Evolutionary conservation across 495 filamentous ascomycete species (phyloP), one percentile per base, ranked within the genome.

Genomic region (Penicillium alfredii): DNA sequence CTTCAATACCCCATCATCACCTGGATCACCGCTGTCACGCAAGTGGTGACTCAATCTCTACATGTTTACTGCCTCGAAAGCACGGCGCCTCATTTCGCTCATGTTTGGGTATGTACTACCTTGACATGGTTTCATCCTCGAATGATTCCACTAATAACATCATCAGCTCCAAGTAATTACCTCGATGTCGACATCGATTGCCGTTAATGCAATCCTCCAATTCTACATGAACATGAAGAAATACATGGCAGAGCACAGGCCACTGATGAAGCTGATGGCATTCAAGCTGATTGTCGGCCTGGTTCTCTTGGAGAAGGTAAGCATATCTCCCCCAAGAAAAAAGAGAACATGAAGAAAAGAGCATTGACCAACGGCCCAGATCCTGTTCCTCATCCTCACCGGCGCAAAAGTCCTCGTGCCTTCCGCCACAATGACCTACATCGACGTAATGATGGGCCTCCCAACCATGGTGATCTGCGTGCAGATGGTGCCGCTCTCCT

Each of bases 401-500:
- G 30, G 34, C 17, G 45, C 44, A 17, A 23, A 35, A 11, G 26
- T 37, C 14, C 19, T 49, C 15, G 26, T 36, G 0, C 35, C 35
- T 22, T 34, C 40, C 18, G 14, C 33, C 8, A 45, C 15, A 2
- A 13, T 52, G n/a, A 44, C 44, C 24, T 58, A 42, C 31, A 20
- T 41, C 15, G 54, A 58, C 19, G 14, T 55, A 26, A 29, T 40
- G 11, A 45, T 49, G 31, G 51, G 54, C 8, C 25, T 55, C 20
- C 47, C 40, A 8, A 43, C 30, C 13, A 29, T 58, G 17, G 24
- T 55, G 2, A 46, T 49, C 26, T 55, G 40, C 15, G 25, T 47
- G 30, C 39, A 52, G 22, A 55, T 55, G 44, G 37, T 55, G 3
- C 26, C 49, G 4, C 42, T 53, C 25, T 38, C 44, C 2, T 14